Conservation (phyloP, 441 rosid genomes). For the Geranium incanum region DNA sequence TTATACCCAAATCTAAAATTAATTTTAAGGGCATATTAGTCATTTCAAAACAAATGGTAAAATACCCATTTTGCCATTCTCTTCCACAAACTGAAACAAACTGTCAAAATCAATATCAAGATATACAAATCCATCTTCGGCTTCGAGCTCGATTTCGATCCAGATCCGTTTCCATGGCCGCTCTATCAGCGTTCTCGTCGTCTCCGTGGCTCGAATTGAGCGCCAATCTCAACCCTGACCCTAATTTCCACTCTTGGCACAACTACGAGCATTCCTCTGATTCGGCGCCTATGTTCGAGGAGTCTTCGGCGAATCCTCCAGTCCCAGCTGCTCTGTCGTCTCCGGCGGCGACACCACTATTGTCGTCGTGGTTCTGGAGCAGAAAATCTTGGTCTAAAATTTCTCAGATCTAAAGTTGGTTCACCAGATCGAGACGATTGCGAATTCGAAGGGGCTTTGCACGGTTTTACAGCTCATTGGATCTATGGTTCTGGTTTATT, state of each 20-base stretch:
- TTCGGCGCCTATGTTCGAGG: too few species aligned
- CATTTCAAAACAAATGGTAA: too few species aligned
- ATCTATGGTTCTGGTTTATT: constrained; percentile 40
- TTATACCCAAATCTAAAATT: too few species aligned
- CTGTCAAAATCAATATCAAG: too few species aligned
- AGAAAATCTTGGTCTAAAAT: constrained; percentile 70
- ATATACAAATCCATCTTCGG: not conserved
- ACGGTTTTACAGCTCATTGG: constrained; percentile 54
- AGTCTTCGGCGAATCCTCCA: not conserved
- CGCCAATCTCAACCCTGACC: too few species aligned
- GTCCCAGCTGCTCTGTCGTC: not conserved
- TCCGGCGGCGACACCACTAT: constrained; percentile 52
- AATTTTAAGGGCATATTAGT: too few species aligned
- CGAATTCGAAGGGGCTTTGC: constrained; percentile 79
- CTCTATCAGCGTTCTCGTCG: not conserved
- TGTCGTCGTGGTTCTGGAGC: constrained; percentile 80
- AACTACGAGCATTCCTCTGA: too few species aligned
- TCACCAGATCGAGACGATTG: constrained; percentile 62
- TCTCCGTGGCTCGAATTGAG: not conserved
- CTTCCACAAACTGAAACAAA: too few species aligned
- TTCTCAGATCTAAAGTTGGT: constrained; percentile 69
- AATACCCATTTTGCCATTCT: too few species aligned
- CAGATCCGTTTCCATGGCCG: not conserved
- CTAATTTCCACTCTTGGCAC: too few species aligned
- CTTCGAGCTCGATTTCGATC: not conserved